Evolutionary conservation across 768 basidiomycete genomes (phyloP).

Genomic region (Phlebiopsis flavidoalba): DNA sequence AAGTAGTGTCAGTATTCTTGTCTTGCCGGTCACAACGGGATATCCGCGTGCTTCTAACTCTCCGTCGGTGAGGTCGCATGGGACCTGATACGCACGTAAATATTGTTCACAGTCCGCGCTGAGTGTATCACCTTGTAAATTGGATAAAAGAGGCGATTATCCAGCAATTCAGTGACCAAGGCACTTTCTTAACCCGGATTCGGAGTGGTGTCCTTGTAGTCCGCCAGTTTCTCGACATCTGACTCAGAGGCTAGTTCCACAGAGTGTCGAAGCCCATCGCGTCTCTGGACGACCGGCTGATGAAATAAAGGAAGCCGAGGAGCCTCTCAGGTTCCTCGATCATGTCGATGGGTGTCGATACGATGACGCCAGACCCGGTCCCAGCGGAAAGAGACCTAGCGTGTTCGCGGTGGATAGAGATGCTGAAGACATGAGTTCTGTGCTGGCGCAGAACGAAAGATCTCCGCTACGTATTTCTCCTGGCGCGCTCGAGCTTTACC

Average conservation of each 20-base stretch:
- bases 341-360: background rate
- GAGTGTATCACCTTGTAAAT: too few species aligned
- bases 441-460: slow-evolving; percentile 1
- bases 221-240: background rate
- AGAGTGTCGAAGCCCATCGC: background rate
- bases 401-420: background rate
- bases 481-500: too few species aligned
- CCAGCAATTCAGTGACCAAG: too few species aligned
- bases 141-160: too few species aligned
- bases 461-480: background rate
- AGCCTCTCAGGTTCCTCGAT: background rate
- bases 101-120: too few species aligned
- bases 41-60: too few species aligned
- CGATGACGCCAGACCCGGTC: background rate
- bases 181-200: too few species aligned
- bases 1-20: too few species aligned
- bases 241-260: background rate
- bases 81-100: too few species aligned
- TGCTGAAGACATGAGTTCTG: background rate
- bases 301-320: background rate
- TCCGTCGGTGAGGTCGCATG: too few species aligned
- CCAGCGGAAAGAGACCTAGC: background rate
- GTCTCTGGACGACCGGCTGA: background rate
- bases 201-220: background rate
- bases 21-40: too few species aligned